phyloP scores from a whole-genome alignment of 1,284 basidiomycete species.

The Trichosporon ovoides region DNA sequence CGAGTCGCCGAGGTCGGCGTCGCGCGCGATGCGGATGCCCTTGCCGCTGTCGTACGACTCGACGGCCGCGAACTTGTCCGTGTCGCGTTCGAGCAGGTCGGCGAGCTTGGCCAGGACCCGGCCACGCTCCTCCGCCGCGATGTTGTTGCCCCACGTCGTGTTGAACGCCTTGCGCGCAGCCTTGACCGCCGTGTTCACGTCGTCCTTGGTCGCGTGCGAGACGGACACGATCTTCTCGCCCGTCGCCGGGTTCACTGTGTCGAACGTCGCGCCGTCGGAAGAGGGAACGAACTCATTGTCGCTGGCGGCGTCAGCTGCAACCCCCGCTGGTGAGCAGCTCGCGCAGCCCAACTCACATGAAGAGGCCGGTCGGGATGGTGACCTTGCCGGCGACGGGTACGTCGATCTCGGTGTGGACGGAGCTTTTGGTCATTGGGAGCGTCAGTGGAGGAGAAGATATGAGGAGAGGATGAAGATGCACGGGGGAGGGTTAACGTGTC shows the following conservation, averaged over 20 bases:
- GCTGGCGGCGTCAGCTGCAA: constrained; percentile 14
- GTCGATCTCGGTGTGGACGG: constrained; percentile 22
- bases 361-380: constrained; percentile 70
- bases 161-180: constrained; percentile 76
- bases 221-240: constrained; percentile 43
- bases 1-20: constrained; percentile 71
- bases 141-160: constrained; percentile 83
- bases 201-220: constrained; percentile 49
- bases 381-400: constrained; percentile 48
- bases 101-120: constrained; percentile 75
- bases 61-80: constrained; percentile 64
- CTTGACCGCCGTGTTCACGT: constrained; percentile 74
- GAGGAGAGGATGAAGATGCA: background rate
- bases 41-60: constrained; percentile 75
- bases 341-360: constrained; percentile 54
- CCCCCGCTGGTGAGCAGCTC: background rate
- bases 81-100: constrained; percentile 82
- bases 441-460: constrained; percentile 6
- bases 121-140: constrained; percentile 73
- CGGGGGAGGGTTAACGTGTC: background rate
- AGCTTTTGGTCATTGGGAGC: constrained; percentile 8
- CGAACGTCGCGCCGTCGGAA: constrained; percentile 27
- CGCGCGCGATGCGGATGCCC: constrained; percentile 64
- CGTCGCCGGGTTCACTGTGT: constrained; percentile 54
- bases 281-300: constrained; percentile 39